Conservation (phyloP, 2,329 filamentous ascomycete species). For the Colletotrichum sansevieriae region DNA sequence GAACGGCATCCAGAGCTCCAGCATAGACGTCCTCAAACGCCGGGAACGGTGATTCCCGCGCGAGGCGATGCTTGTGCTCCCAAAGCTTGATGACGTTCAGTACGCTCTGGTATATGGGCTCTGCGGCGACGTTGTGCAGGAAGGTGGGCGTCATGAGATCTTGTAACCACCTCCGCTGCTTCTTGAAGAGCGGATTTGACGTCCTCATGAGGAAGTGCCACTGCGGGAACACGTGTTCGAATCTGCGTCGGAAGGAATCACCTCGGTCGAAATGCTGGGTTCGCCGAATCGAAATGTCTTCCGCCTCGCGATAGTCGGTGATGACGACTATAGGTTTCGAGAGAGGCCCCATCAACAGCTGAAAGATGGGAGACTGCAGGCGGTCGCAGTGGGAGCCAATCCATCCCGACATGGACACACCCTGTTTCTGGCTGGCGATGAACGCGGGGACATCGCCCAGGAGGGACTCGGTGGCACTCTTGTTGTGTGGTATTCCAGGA, state of each 20-base stretch:
- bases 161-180: slow-evolving; percentile 52
- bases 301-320: slow-evolving; percentile 49
- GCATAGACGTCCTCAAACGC: slow-evolving; percentile 48
- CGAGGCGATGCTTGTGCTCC: slow-evolving; percentile 48
- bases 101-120: slow-evolving; percentile 50
- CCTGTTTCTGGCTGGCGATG: not conserved
- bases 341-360: slow-evolving; percentile 61
- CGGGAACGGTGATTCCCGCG: slow-evolving; percentile 48
- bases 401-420: not conserved
- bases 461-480: slow-evolving; percentile 46
- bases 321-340: slow-evolving; percentile 58
- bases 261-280: slow-evolving; percentile 58
- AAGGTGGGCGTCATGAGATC: slow-evolving; percentile 54
- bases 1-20: slow-evolving; percentile 49
- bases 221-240: slow-evolving; percentile 3
- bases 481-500: slow-evolving; percentile 38
- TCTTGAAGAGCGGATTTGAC: slow-evolving; percentile 44
- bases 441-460: no score
- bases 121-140: slow-evolving; percentile 48
- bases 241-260: not conserved
- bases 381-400: slow-evolving; percentile 22
- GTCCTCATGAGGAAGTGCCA: slow-evolving; percentile 49
- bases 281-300: slow-evolving; percentile 59
- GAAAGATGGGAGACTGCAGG: slow-evolving; percentile 57
- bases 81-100: slow-evolving; percentile 51